These are phyloP conservation scores for Irpex rosettiformis DNA, from an alignment of 1,284 basidiomycete species.

Conservation along the genomic window DNA sequence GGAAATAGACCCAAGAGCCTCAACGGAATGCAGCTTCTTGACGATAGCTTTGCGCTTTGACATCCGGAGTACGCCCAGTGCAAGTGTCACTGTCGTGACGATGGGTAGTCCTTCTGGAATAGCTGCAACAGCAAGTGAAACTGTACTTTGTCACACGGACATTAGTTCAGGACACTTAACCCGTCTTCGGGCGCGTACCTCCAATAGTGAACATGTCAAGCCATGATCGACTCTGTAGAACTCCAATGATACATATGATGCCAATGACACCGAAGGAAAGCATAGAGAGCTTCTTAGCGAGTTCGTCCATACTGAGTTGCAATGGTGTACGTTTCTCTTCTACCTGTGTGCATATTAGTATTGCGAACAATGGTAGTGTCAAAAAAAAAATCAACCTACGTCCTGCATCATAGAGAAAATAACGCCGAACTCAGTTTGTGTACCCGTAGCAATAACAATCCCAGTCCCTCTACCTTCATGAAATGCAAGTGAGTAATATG, in stretches of 20 bases:
- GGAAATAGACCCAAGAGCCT: conserved; percentile 90
- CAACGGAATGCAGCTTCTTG: conserved; percentile 94
- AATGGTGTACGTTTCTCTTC: conserved; percentile 93
- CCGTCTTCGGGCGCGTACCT: conserved; percentile 43
- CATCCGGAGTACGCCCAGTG: conserved; percentile 93
- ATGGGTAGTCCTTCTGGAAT: conserved; percentile 97
- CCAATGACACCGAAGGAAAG: conserved; percentile 93
- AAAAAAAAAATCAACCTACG: conserved; percentile 40
- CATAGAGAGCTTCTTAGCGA: conserved; percentile 89
- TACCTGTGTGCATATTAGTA: conserved; percentile 44
- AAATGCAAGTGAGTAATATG: not conserved
- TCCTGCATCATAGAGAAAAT: conserved; percentile 99
- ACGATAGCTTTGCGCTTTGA: conserved; percentile 94
- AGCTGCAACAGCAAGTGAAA: conserved; percentile 94
- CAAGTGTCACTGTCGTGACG: conserved; percentile 95
- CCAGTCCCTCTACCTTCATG: conserved; percentile 75
- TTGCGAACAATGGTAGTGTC: not conserved
- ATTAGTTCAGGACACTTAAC: not conserved
- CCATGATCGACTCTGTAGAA: conserved; percentile 86
- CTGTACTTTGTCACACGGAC: conserved; percentile 40
- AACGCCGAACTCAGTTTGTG: conserved; percentile 91
- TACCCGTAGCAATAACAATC: conserved; percentile 88
- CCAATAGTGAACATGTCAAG: conserved; percentile 99
- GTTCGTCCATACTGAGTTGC: conserved; percentile 94
- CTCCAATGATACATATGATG: conserved; percentile 88